phyloP scores from a whole-genome alignment of 177 flowering plant genomes.

The Vitis hybrid region DNA sequence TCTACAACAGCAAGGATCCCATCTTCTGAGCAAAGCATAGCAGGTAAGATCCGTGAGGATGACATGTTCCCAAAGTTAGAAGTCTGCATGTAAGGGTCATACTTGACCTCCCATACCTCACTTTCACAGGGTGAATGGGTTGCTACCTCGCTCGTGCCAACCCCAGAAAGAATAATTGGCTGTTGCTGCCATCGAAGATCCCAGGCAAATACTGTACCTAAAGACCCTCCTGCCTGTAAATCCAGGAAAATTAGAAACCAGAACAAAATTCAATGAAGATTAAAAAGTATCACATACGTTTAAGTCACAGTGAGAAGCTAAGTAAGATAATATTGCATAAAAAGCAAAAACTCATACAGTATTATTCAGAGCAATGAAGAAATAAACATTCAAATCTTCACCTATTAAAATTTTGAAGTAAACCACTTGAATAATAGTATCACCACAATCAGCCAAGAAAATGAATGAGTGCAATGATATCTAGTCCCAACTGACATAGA shows the following conservation, averaged over 20 bases:
- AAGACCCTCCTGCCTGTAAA: conserved; percentile 89
- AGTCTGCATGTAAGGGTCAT: conserved; percentile 55
- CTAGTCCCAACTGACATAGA: not conserved
- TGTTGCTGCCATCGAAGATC: conserved; percentile 78
- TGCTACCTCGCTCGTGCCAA: conserved; percentile 26
- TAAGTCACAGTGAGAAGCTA: not conserved
- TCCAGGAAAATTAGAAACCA: conserved; percentile 7
- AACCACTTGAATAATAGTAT: too few relatives aligned
- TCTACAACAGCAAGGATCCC: conserved; percentile 81
- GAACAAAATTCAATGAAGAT: not conserved
- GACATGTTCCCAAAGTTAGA: conserved; percentile 39
- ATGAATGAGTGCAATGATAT: not conserved
- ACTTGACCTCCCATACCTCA: conserved; percentile 95
- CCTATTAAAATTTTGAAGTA: too few relatives aligned
- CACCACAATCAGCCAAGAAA: not conserved
- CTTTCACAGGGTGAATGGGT: conserved; percentile 51
- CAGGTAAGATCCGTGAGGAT: conserved; percentile 64
- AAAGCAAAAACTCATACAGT: not conserved
- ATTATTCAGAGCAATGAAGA: too few relatives aligned
- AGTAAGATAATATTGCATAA: not conserved
- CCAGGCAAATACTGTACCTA: conserved; percentile 93
- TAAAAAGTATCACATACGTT: not conserved
- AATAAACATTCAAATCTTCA: too few relatives aligned
- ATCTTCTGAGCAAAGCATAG: conserved; percentile 91
- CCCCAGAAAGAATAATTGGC: conserved; percentile 68